These are phyloP conservation scores for Populus hybrid DNA, from an alignment of 441 rosid species.

Conservation along the genomic window DNA sequence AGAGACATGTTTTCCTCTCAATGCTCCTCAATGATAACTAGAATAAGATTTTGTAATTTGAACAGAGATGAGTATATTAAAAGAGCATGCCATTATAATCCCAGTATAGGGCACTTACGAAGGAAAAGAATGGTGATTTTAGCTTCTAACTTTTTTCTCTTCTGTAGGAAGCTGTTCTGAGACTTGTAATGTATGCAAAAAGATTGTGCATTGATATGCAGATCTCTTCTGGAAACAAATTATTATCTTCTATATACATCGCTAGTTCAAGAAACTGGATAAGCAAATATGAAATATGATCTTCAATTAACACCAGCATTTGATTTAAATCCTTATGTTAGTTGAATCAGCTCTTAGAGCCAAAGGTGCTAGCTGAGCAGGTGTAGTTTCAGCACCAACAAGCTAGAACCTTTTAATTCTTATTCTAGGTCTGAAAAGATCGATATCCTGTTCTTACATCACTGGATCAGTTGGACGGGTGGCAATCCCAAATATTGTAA, in stretches of 20 bases:
- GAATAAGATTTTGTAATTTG: conserved; percentile 3
- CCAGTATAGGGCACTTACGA: not conserved
- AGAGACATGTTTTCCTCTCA: conserved; percentile 68
- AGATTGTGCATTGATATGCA: not conserved
- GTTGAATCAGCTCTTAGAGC: not conserved
- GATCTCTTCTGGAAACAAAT: not conserved
- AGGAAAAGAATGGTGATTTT: not conserved
- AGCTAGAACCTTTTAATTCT: too few species aligned
- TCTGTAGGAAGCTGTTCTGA: not conserved
- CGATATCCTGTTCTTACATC: not conserved
- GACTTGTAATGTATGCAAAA: not conserved
- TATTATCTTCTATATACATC: not conserved
- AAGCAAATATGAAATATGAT: not conserved
- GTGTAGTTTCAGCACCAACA: too few species aligned
- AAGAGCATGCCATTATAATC: not conserved
- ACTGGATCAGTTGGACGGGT: not conserved
- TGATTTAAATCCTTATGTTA: not conserved
- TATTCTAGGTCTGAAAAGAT: not conserved
- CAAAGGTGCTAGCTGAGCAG: not conserved
- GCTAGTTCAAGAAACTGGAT: not conserved
- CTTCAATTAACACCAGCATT: not conserved
- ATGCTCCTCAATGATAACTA: conserved; percentile 3
- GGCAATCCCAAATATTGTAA: not conserved
- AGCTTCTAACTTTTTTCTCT: not conserved
- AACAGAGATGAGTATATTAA: not conserved